phyloP scores from a whole-genome alignment of 768 basidiomycete genomes.

The Exidia glandulosa region DNA sequence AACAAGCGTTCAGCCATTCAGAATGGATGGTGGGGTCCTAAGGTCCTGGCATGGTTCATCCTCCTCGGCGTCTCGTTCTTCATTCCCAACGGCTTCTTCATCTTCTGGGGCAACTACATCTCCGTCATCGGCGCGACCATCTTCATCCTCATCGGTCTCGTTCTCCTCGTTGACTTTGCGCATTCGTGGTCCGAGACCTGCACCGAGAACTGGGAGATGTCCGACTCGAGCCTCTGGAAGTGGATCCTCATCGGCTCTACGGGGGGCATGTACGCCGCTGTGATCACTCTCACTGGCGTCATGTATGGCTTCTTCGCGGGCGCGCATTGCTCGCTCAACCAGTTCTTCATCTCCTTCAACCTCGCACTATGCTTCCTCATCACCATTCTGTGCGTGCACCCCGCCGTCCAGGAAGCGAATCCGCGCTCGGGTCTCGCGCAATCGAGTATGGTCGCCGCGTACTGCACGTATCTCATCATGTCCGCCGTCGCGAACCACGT shows the following conservation, averaged over 20 bases:
- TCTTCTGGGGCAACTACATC: constrained; percentile 94
- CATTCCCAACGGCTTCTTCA: constrained; percentile 96
- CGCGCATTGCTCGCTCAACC: constrained; percentile 80
- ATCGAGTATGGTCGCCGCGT: constrained; percentile 92
- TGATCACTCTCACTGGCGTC: constrained; percentile 76
- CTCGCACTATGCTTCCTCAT: constrained; percentile 68
- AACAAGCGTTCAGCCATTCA: constrained; percentile 92
- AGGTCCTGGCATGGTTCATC: constrained; percentile 79
- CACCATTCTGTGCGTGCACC: constrained; percentile 75
- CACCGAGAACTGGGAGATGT: constrained; percentile 88
- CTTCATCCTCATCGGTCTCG: constrained; percentile 94
- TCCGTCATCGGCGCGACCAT: constrained; percentile 84
- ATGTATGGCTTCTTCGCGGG: constrained; percentile 89
- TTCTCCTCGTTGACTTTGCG: constrained; percentile 96
- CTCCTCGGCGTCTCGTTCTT: constrained; percentile 78
- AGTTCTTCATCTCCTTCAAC: constrained; percentile 96
- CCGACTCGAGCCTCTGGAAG: constrained; percentile 72
- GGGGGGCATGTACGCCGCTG: constrained; percentile 71
- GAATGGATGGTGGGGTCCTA: constrained; percentile 99
- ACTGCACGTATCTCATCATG: constrained; percentile 91
- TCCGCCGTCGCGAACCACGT: constrained; percentile 90
- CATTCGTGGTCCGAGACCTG: constrained; percentile 98
- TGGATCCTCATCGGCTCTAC: constrained; percentile 93
- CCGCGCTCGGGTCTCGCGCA: constrained; percentile 93
- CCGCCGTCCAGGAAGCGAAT: constrained; percentile 81